A percentile compares a stretch with the other conserved stretches of the same genome.
phyloP scores from a whole-genome alignment of 139 green algal genomes.

The Coelastrella sp. region DNA sequence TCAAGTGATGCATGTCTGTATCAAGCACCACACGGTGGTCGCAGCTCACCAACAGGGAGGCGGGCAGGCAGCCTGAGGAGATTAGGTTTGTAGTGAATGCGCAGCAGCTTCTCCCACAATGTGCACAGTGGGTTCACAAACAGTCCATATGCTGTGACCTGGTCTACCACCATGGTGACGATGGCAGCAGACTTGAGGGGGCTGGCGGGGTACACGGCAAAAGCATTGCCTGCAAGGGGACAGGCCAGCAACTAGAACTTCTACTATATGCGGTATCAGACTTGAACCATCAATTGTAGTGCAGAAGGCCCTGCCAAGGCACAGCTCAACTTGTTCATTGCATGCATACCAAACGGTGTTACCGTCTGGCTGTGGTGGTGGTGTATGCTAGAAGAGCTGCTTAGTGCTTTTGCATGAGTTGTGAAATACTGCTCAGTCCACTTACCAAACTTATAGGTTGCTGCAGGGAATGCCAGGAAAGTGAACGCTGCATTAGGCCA shows the following conservation, averaged over 20 bases:
- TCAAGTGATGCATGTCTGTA: no score
- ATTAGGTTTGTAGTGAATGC: slow-evolving; percentile 19
- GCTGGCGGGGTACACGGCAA: slow-evolving; percentile 19
- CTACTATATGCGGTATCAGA: not conserved
- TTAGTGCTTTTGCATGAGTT: no score
- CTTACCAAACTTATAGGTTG: slow-evolving; percentile 25
- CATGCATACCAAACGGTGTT: no score
- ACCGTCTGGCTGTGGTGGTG: no score
- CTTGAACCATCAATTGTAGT: no score
- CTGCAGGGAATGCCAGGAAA: slow-evolving; percentile 34
- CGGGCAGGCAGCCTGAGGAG: not conserved
- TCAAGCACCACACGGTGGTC: no score
- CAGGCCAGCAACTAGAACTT: not conserved
- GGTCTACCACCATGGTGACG: slow-evolving; percentile 35
- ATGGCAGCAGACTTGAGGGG: slow-evolving; percentile 3
- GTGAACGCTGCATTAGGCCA: slow-evolving; percentile 42
- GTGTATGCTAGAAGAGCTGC: no score
- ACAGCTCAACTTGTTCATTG: no score
- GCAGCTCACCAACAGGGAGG: slow-evolving; percentile 22
- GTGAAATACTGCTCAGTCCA: not conserved
- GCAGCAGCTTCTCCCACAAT: slow-evolving; percentile 40
- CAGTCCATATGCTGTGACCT: slow-evolving; percentile 28
- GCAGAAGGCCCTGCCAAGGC: no score
- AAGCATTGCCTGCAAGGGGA: slow-evolving; percentile 34
- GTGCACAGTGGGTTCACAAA: slow-evolving; percentile 40